Evolutionary conservation across 768 basidiomycete species (phyloP).

Genomic region (Neoboletus brunneissimus): DNA sequence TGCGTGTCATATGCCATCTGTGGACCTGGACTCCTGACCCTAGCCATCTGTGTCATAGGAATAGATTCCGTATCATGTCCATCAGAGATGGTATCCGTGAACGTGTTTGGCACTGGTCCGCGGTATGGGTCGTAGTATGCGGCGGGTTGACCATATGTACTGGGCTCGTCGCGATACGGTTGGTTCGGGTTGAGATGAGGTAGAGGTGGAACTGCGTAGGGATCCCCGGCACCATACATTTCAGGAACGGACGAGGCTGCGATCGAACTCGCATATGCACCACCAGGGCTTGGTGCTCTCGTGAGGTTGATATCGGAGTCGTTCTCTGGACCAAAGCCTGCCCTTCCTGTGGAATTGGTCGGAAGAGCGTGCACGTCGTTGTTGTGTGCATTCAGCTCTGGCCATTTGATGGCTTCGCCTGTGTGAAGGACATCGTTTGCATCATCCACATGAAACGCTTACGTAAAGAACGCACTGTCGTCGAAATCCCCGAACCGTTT

Average conservation of each 20-base stretch:
- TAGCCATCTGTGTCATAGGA: conserved; percentile 69
- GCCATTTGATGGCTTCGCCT: conserved; percentile 92
- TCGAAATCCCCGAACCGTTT: conserved; percentile 76
- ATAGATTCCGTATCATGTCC: conserved; percentile 53
- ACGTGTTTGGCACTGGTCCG: conserved; percentile 67
- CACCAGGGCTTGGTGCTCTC: conserved; percentile 45
- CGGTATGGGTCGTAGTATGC: conserved; percentile 80
- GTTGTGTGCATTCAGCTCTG: conserved; percentile 73
- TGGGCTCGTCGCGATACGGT: conserved; percentile 75
- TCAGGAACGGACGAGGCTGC: conserved; percentile 45
- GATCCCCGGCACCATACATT: conserved; percentile 46
- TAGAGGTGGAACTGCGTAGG: conserved; percentile 80
- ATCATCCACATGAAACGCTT: conserved; percentile 10
- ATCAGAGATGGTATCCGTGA: conserved; percentile 42
- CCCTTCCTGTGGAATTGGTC: conserved; percentile 62
- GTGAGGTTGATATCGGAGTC: conserved; percentile 57
- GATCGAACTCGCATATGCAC: conserved; percentile 47
- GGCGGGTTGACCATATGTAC: conserved; percentile 33
- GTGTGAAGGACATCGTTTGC: conserved; percentile 1
- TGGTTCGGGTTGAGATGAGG: conserved; percentile 77
- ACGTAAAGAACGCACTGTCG: conserved; percentile 56
- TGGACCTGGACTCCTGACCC: conserved; percentile 41
- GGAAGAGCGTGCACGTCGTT: conserved; percentile 62
- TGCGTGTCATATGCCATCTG: conserved; percentile 38
- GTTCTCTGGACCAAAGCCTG: conserved; percentile 63